Percentiles rank a stretch among this genome's conserved stretches.
Conservation (phyloP, 169 alveolate genomes). For the Blepharisma undulans region DNA sequence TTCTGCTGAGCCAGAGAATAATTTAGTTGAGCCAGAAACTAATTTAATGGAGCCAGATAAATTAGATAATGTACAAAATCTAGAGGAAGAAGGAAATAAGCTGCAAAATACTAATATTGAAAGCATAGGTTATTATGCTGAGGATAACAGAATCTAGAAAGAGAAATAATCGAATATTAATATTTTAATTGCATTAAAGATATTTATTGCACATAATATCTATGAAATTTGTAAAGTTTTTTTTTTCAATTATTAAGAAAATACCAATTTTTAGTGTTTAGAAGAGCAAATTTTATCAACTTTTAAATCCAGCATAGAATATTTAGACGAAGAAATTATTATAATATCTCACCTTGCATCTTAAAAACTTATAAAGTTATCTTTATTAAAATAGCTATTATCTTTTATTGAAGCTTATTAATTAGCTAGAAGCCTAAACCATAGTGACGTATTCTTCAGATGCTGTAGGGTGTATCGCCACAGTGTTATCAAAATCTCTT, state of each 20-base stretch:
- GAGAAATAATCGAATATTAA: background rate
- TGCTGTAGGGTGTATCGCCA: slow-evolving; percentile 90
- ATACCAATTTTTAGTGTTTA: no score
- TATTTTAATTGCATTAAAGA: background rate
- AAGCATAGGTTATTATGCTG: background rate
- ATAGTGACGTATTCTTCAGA: slow-evolving; percentile 87
- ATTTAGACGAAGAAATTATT: no score
- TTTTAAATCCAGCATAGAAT: no score
- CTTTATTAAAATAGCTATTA: no score
- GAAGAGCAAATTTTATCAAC: no score
- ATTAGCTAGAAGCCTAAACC: background rate
- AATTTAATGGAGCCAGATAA: background rate
- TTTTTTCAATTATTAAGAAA: no score
- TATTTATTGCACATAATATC: no score
- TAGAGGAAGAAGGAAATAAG: background rate
- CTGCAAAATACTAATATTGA: background rate
- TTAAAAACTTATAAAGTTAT: no score
- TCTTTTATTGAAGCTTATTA: background rate
- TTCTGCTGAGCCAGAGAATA: background rate
- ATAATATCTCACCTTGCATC: no score
- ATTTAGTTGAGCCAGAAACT: background rate
- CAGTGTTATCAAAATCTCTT: slow-evolving; percentile 82
- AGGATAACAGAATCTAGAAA: background rate
- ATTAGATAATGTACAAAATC: background rate
- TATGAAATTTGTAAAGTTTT: background rate